These are phyloP conservation scores for Nyctanthes arbortristis DNA, from an alignment of 257 asterid species.

Conservation along the genomic window DNA sequence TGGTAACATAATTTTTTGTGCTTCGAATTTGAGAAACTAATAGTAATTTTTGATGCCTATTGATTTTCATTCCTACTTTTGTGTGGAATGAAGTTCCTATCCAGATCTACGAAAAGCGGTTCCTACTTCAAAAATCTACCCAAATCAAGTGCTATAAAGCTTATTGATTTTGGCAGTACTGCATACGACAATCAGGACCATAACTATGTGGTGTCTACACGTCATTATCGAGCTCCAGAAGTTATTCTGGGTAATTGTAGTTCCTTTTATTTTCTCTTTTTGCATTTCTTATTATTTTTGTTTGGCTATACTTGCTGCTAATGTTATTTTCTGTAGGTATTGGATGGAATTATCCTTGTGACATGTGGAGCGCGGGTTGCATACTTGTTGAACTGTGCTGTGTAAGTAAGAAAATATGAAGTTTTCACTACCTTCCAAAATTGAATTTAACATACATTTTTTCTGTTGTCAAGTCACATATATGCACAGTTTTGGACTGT, in stretches of 20 bases:
- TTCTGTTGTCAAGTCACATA: neutral
- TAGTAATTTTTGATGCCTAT: conserved; percentile 18
- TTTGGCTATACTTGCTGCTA: conserved; percentile 1
- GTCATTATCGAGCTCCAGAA: conserved; percentile 97
- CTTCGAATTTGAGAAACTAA: conserved; percentile 15
- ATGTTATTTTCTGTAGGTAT: conserved; percentile 53
- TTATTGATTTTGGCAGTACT: conserved; percentile 93
- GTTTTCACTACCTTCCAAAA: conserved; percentile 1
- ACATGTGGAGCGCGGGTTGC: conserved; percentile 96
- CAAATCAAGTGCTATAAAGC: conserved; percentile 90
- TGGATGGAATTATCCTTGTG: conserved; percentile 95
- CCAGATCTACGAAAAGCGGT: conserved; percentile 57
- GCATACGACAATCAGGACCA: conserved; percentile 79
- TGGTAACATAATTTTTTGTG: neutral
- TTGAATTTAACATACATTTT: neutral
- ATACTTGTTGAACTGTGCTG: conserved; percentile 86
- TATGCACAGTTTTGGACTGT: neutral
- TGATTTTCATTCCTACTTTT: conserved; percentile 19
- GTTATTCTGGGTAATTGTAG: conserved; percentile 77
- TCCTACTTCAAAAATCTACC: conserved; percentile 80
- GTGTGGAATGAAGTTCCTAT: conserved; percentile 46
- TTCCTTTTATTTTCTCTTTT: conserved; percentile 22
- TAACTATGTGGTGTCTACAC: conserved; percentile 79
- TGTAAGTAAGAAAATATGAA: conserved; percentile 47
- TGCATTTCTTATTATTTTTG: conserved; percentile 2